A percentile compares a stretch with the other conserved stretches of the same genome.
Evolutionary conservation across 1,284 basidiomycete species (phyloP).

Genomic region (Puccinia horiana): DNA sequence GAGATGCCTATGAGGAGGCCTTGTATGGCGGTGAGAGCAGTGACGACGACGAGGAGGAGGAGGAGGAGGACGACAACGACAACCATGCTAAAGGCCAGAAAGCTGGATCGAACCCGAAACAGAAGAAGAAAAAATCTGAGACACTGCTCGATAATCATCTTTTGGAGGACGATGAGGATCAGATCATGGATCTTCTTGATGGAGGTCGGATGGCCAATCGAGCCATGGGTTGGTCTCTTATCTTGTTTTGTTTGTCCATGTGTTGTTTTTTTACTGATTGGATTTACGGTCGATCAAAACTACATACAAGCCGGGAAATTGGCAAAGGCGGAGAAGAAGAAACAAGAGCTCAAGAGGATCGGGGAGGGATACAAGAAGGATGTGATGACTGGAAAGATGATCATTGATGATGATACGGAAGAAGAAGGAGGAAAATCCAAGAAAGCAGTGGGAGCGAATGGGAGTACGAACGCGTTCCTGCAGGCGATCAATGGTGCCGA

Average conservation of each 20-base stretch:
- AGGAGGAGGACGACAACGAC: conserved; percentile 54
- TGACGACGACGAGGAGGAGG: conserved; percentile 72
- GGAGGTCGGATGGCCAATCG: conserved; percentile 69
- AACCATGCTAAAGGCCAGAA: conserved; percentile 53
- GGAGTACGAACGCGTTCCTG: conserved; percentile 78
- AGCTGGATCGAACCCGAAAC: conserved; percentile 51
- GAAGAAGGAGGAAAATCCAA: conserved; percentile 49
- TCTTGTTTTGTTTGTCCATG: not conserved
- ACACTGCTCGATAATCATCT: conserved; percentile 63
- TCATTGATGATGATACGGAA: conserved; percentile 69
- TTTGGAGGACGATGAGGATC: conserved; percentile 83
- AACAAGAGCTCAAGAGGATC: conserved; percentile 61
- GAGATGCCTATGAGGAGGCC: conserved; percentile 89
- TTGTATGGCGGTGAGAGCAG: conserved; percentile 76
- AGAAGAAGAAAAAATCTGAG: conserved; percentile 52
- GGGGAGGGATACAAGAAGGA: conserved; percentile 83
- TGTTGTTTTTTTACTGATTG: not conserved
- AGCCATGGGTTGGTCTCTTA: conserved; percentile 68
- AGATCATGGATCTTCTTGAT: conserved; percentile 91
- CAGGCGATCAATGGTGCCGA: conserved; percentile 80
- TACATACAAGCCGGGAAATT: conserved; percentile 24
- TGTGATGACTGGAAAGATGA: conserved; percentile 79
- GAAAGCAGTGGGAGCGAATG: conserved; percentile 55
- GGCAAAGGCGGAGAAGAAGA: conserved; percentile 62
- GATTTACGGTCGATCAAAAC: not conserved